Evolutionary conservation across 1,139 yeast species (phyloP).

Genomic region (Pneumocystis canis): DNA sequence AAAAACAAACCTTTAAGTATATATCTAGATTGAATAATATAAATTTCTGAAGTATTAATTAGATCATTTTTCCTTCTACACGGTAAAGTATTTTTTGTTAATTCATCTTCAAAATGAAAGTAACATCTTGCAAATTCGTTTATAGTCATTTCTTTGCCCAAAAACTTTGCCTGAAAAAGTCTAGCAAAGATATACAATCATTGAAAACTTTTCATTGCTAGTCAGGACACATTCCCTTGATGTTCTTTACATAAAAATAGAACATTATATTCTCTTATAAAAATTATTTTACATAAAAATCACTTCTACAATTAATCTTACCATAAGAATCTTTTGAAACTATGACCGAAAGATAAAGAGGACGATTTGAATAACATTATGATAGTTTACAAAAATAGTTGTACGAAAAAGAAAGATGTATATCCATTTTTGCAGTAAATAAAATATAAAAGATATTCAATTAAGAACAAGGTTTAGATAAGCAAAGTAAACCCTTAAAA

Average conservation of each 20-base stretch:
- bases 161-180: conserved; percentile 81
- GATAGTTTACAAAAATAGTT: conserved; percentile 30
- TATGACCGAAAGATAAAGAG: conserved; percentile 64
- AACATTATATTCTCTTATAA: background rate
- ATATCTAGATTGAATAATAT: conserved; percentile 50
- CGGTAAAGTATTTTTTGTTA: conserved; percentile 33
- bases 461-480: background rate
- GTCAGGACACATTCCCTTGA: conserved; percentile 56
- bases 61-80: conserved; percentile 20
- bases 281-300: conserved; percentile 8
- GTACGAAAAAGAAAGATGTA: background rate
- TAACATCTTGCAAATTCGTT: conserved; percentile 68
- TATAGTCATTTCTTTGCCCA: conserved; percentile 77
- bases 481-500: background rate
- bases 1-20: conserved; percentile 32
- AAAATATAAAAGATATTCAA: background rate
- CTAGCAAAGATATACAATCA: conserved; percentile 82
- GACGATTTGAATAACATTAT: conserved; percentile 57
- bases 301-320: conserved; percentile 43
- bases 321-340: conserved; percentile 67
- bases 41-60: conserved; percentile 58
- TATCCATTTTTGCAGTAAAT: background rate
- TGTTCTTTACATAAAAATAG: conserved; percentile 19
- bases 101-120: conserved; percentile 66
- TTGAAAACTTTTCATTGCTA: conserved; percentile 61